Base-by-base conservation (phyloP, 1,284 basidiomycete genomes). In the Coniferiporia sulphurascens region DNA sequence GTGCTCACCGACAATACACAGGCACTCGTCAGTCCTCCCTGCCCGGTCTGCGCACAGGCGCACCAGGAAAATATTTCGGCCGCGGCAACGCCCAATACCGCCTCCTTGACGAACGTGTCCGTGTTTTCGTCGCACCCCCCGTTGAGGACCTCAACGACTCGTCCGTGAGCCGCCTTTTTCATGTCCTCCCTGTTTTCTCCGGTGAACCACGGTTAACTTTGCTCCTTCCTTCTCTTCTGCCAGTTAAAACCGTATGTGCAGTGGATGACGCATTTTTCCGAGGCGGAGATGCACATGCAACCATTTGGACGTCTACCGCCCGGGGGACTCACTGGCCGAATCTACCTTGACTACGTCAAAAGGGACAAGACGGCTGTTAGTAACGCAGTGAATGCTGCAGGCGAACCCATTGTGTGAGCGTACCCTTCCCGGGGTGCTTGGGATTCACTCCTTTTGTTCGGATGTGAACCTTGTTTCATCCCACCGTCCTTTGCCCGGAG, bases 41-140 rank as follows among this genome's bases (percentile, higher is more conserved):
- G 17, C 91, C 91, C 10, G 88, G 89, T 64, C 86, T 84, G 67
- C 84, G 92, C 49, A 95, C 92, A 1, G 92, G 92, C 62, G 88
- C 92, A 43, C 92, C 91, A 15, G 92, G 92, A 71, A 82, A 85
- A 70, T 89, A 92, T 72, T 85, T 93, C 52, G 74, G 91, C 35
- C 70, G 81, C 36, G 89, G 91, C 48, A 84, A 82, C 66, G 84
- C 85, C 15, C 91, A 90, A 69, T 95, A 92, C 69, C 78, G 86
- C 48, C 74, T 95, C 3, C 66, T 91, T 45, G 93, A 95, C 65
- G 85, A 88, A 68, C 82, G 88, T 74, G 92, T 95, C 35, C 80
- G 92, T 64, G 84, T 89, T 48, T 95, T 86, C 65, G 86, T 95
- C 50, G 89, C 90, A 12, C 93, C 93, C 1, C 82, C 84, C 1